Evolutionary conservation across 768 basidiomycete genomes (phyloP).

Genomic region (Harrya chromipes): DNA sequence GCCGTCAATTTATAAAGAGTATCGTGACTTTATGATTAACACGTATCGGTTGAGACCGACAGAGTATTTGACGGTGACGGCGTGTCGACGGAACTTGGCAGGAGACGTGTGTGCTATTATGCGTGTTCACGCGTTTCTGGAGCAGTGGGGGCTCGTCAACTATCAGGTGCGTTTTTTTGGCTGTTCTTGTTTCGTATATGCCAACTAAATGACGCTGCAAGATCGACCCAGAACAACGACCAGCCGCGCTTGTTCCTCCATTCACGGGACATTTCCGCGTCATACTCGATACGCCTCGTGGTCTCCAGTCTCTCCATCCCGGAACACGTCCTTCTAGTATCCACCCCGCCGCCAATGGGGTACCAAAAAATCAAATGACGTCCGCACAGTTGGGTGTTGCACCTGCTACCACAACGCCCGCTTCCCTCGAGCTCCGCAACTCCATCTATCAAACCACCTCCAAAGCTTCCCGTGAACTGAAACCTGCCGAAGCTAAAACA

Average conservation of each 20-base stretch:
- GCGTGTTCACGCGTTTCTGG: slow-evolving; percentile 97
- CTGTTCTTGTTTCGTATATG: neutral
- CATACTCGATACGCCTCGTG: slow-evolving; percentile 93
- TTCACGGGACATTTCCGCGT: slow-evolving; percentile 99
- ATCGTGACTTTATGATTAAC: slow-evolving; percentile 99
- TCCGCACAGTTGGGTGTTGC: slow-evolving; percentile 9
- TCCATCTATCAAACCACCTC: slow-evolving; percentile 87
- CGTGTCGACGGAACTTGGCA: slow-evolving; percentile 91
- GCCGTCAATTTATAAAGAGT: slow-evolving; percentile 97
- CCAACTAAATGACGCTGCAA: slow-evolving; percentile 32
- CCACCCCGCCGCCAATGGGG: slow-evolving; percentile 47
- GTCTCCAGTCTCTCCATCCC: slow-evolving; percentile 89
- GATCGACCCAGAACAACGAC: slow-evolving; percentile 97
- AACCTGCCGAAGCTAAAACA: slow-evolving; percentile 60
- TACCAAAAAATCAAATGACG: slow-evolving; percentile 35
- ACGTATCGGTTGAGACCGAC: slow-evolving; percentile 91
- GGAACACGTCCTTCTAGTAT: slow-evolving; percentile 60
- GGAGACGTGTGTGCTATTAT: slow-evolving; percentile 99
- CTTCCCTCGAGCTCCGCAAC: slow-evolving; percentile 84
- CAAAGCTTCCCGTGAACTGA: slow-evolving; percentile 74
- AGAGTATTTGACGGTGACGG: slow-evolving; percentile 97
- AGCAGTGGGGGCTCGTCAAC: slow-evolving; percentile 99
- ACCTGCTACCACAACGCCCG: slow-evolving; percentile 39
- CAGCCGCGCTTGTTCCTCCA: slow-evolving; percentile 91
- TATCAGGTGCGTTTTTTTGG: slow-evolving; percentile 71